Conservation (phyloP, 345 rosid genomes). For the Euphorbia peplus region DNA sequence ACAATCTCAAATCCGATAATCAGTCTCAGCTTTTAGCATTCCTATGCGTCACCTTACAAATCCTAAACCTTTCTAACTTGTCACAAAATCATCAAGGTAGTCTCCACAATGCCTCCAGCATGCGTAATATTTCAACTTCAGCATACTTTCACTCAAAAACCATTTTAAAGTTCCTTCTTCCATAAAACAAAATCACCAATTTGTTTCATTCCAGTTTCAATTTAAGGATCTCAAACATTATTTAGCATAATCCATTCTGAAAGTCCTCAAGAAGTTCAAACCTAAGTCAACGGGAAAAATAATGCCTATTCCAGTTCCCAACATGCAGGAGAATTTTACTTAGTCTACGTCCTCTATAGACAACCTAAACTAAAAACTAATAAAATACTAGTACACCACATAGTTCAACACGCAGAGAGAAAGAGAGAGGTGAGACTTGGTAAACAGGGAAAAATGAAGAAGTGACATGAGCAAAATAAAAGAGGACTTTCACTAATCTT, state of each 20-base stretch:
- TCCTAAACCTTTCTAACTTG: slow-evolving; percentile 17
- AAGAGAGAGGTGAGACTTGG: background rate
- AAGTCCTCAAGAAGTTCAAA: slow-evolving; percentile 26
- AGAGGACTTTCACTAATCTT: slow-evolving; percentile 19
- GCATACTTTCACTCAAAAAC: slow-evolving; percentile 16
- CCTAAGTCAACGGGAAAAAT: slow-evolving; percentile 26
- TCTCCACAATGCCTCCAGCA: slow-evolving; percentile 24
- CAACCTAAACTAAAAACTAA: slow-evolving; percentile 31
- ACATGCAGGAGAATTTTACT: slow-evolving; percentile 18
- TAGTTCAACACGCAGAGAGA: background rate
- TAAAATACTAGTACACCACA: slow-evolving; percentile 9
- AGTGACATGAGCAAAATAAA: slow-evolving; percentile 8
- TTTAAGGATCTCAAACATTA: slow-evolving; percentile 17
- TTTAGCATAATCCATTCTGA: slow-evolving; percentile 16
- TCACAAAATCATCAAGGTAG: slow-evolving; percentile 14
- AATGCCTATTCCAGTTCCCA: slow-evolving; percentile 27
- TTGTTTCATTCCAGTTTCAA: slow-evolving; percentile 23
- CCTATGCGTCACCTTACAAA: background rate
- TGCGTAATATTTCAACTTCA: slow-evolving; percentile 11
- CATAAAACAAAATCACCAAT: slow-evolving; percentile 24
- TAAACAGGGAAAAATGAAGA: slow-evolving; percentile 1
- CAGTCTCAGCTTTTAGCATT: slow-evolving; percentile 2
- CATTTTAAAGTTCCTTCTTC: slow-evolving; percentile 21
- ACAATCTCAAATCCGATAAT: slow-evolving; percentile 1
- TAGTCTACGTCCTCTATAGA: slow-evolving; percentile 24